Evolutionary conservation across 306 rosid species (phyloP).

Genomic region (Parietaria judaica): DNA sequence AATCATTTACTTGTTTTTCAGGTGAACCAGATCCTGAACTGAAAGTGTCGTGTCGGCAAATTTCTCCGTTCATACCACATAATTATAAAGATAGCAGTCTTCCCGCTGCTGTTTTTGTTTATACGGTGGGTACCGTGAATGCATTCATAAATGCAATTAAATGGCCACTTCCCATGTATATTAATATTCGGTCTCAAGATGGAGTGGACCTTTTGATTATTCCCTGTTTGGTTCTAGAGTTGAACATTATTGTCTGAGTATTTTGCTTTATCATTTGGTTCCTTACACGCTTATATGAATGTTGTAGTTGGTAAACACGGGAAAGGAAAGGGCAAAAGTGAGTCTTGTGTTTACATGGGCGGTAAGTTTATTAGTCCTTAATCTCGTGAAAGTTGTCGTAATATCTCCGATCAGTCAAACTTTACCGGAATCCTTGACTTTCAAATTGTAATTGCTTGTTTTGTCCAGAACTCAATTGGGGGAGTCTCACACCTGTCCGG

Average conservation of each 20-base stretch:
- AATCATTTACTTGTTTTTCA: slow-evolving; percentile 19
- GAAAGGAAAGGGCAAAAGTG: slow-evolving; percentile 97
- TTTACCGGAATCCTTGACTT: slow-evolving; percentile 14
- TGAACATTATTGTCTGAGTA: not conserved
- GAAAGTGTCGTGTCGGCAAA: slow-evolving; percentile 90
- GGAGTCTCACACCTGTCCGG: slow-evolving; percentile 85
- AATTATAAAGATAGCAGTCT: slow-evolving; percentile 94
- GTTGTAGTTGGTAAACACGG: slow-evolving; percentile 86
- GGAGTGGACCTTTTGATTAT: not conserved
- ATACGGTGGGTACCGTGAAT: slow-evolving; percentile 47
- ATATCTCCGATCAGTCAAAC: slow-evolving; percentile 6
- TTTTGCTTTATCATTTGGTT: slow-evolving; percentile 12
- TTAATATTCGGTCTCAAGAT: not conserved
- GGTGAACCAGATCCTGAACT: slow-evolving; percentile 99
- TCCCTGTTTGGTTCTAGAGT: not conserved
- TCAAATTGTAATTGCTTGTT: slow-evolving; percentile 23
- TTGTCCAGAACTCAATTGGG: slow-evolving; percentile 87
- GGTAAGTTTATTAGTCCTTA: slow-evolving; percentile 46
- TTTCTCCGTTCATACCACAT: slow-evolving; percentile 94
- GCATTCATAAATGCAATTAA: not conserved
- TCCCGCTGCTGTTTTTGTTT: slow-evolving; percentile 91
- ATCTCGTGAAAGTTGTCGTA: slow-evolving; percentile 8
- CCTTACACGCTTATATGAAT: slow-evolving; percentile 22
- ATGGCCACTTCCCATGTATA: not conserved
- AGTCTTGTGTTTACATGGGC: slow-evolving; percentile 96